Conservation (phyloP, 805 yeast genomes). For the Suhomyces faveliae region DNA sequence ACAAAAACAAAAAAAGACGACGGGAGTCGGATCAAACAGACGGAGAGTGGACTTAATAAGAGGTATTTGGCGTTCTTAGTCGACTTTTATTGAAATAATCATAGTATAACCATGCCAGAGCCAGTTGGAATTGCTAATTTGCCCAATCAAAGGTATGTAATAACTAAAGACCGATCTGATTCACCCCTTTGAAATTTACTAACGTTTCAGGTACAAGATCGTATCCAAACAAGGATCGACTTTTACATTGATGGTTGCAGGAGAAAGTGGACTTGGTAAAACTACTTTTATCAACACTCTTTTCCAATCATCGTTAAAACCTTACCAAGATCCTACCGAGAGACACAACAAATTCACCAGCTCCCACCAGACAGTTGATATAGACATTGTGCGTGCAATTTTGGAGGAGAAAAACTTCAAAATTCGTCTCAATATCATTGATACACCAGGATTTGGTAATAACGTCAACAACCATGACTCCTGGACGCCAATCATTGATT, state of each 20-base stretch:
- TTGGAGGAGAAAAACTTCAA: conserved; percentile 82
- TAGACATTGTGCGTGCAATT: conserved; percentile 75
- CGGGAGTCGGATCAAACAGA: conserved; percentile 4
- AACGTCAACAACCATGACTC: conserved; percentile 80
- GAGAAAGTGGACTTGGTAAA: conserved; percentile 90
- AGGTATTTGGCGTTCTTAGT: neutral
- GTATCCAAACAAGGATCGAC: conserved; percentile 73
- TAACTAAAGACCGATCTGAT: too few relatives aligned
- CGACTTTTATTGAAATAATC: neutral
- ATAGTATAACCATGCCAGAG: conserved; percentile 41
- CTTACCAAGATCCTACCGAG: conserved; percentile 52
- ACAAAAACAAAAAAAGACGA: conserved; percentile 7
- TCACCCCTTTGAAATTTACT: conserved; percentile 4
- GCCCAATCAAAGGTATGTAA: conserved; percentile 66
- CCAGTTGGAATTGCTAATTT: conserved; percentile 69
- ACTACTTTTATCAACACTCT: conserved; percentile 87
- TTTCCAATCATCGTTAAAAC: conserved; percentile 71
- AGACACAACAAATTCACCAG: conserved; percentile 56
- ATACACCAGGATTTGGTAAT: conserved; percentile 94
- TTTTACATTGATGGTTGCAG: conserved; percentile 82
- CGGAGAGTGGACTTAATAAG: neutral
- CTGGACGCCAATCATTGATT: conserved; percentile 85
- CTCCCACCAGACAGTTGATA: conserved; percentile 67
- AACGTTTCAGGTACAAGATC: conserved; percentile 56
- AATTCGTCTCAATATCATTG: conserved; percentile 75